Evolutionary conservation across 345 rosid genomes (phyloP).

Genomic region (Eucalyptus virginea): DNA sequence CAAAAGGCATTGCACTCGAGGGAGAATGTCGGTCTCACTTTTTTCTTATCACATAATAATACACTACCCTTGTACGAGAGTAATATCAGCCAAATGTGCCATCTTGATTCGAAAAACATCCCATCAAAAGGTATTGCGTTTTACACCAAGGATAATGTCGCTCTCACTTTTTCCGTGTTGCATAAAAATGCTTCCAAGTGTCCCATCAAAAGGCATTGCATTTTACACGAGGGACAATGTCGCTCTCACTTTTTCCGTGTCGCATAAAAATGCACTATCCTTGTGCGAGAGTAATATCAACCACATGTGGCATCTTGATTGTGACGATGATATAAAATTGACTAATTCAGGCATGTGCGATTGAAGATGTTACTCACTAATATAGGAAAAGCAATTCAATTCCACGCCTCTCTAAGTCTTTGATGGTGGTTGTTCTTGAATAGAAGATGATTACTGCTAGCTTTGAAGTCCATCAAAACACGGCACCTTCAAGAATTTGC

Average conservation of each 20-base stretch:
- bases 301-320: background rate
- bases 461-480: background rate
- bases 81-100: too few species aligned
- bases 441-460: background rate
- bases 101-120: too few species aligned
- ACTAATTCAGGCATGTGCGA: background rate
- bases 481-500: background rate
- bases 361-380: background rate
- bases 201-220: background rate
- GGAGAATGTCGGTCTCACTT: too few species aligned
- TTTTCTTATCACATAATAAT: too few species aligned
- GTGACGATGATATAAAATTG: background rate
- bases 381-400: background rate
- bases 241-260: background rate
- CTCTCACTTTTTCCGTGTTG: too few species aligned
- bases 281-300: too few species aligned
- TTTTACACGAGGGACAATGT: background rate
- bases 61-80: background rate
- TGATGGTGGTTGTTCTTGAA: background rate
- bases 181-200: too few species aligned
- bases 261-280: too few species aligned
- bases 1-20: background rate
- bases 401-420: background rate
- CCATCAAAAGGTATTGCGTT: too few species aligned
- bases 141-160: too few species aligned